Base-by-base conservation (phyloP, 2,329 filamentous ascomycete species). In the Cladophialophora psammophila region DNA sequence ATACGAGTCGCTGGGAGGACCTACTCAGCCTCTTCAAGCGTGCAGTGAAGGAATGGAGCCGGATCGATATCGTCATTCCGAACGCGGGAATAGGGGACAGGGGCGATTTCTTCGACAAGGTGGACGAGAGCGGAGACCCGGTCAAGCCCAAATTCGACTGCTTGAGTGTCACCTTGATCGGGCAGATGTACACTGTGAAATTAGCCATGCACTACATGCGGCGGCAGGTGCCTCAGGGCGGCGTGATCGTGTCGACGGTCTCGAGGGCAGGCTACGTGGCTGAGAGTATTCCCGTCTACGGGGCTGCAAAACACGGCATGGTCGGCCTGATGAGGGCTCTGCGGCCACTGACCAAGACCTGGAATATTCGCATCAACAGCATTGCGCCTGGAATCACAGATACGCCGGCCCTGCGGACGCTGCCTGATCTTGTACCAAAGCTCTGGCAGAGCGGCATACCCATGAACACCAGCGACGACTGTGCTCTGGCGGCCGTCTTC, bases 361-460 rank as follows among this genome's bases (percentile, higher is more conserved):
- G 45, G 45, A 57, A 57, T 18, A 57, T 57, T 8, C 54, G 54
- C 9, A 40, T 57, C 54, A 57, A 57, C 35, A 57, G 54, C 34
- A 57, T 57, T 34, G 54, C 54, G 54, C 54, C 54, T 8, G 45
- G 45, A 1, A 50, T 50, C 20, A 50, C 45, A 8, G 45, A 50
- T 10, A 50, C 45, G 9, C 45, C 45, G 3, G 45, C 45, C 18
- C 45, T 50, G 45, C 45, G 45, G 12, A 50, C 45, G 18, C 45
- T 50, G 8, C 45, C 45, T 18, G 45, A 50, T 20, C 45, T 50
- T 3, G 45, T 50, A 3, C 45, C 45, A 18, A 50, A 50, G 45
- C 45, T 50, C 8, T 50, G 45, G 45, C 26, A 9, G 18, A 50
- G 45, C 45, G 45, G 45, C 18, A 31, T 50, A 8, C 45, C 45